Percentiles rank a stretch among this genome's conserved stretches.
Evolutionary conservation across 1,284 basidiomycete genomes (phyloP).

Genomic region (Xerocomus cyaneibrunnescens): DNA sequence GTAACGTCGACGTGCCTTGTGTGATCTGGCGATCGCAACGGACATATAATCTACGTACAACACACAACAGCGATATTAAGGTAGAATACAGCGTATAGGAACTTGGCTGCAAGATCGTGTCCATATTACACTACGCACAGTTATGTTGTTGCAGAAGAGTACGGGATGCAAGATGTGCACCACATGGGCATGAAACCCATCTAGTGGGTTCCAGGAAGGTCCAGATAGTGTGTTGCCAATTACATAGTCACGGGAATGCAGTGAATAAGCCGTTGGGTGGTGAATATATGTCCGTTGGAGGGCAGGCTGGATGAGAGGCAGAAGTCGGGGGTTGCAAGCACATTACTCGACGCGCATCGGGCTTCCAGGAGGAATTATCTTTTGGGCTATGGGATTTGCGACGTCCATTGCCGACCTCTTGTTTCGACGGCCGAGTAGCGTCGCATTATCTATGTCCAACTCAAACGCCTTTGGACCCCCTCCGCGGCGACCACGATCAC

Average conservation of each 20-base stretch:
- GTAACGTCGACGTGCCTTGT: neutral
- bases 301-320: neutral
- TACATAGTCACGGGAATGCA: neutral
- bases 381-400: slow-evolving; percentile 42
- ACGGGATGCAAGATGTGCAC: slow-evolving; percentile 21
- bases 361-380: slow-evolving; percentile 35
- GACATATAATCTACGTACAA: slow-evolving; percentile 16
- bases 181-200: neutral
- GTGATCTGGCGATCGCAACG: neutral
- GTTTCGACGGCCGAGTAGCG: slow-evolving; percentile 74
- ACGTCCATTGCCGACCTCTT: slow-evolving; percentile 37
- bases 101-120: slow-evolving; percentile 13
- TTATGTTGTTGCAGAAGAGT: slow-evolving; percentile 10
- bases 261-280: neutral
- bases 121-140: slow-evolving; percentile 13
- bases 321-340: neutral
- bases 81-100: slow-evolving; percentile 15
- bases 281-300: neutral
- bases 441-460: slow-evolving; percentile 81
- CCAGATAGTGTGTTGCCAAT: neutral
- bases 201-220: neutral
- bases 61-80: slow-evolving; percentile 16
- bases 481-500: slow-evolving; percentile 54
- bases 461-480: slow-evolving; percentile 57
- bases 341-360: slow-evolving; percentile 38